Percentiles rank a stretch among this genome's conserved stretches.
Conservation (phyloP, 768 basidiomycete genomes). For the Phallus indusiatus region DNA sequence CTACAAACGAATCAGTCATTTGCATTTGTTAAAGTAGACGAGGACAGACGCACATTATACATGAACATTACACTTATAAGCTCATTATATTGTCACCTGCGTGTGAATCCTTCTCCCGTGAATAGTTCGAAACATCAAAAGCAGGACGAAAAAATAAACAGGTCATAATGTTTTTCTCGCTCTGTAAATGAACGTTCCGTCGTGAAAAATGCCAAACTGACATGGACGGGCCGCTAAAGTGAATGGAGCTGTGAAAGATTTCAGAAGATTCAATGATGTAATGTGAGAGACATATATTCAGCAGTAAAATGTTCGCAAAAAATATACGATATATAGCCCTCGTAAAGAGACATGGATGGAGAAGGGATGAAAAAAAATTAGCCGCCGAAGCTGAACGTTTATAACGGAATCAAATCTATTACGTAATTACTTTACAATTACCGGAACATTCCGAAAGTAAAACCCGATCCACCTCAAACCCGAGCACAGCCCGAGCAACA, state of each 20-base stretch:
- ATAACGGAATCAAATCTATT: too few relatives aligned
- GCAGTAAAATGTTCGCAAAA: too few relatives aligned
- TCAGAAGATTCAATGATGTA: neutral
- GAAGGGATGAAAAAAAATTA: too few relatives aligned
- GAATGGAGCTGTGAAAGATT: slow-evolving; percentile 44
- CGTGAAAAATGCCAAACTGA: slow-evolving; percentile 42
- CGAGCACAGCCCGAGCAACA: too few relatives aligned
- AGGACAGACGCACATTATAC: neutral
- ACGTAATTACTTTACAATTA: too few relatives aligned
- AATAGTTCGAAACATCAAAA: slow-evolving; percentile 19
- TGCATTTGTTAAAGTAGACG: neutral
- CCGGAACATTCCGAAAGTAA: too few relatives aligned
- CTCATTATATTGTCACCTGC: slow-evolving; percentile 31
- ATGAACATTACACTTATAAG: neutral
- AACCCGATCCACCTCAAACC: too few relatives aligned
- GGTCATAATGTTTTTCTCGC: slow-evolving; percentile 44
- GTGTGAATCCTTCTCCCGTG: slow-evolving; percentile 41
- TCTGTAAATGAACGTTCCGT: slow-evolving; percentile 78
- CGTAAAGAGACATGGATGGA: too few relatives aligned
- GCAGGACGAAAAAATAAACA: slow-evolving; percentile 33
- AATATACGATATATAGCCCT: too few relatives aligned
- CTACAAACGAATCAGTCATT: neutral
- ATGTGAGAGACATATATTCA: too few relatives aligned
- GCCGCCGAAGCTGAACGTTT: too few relatives aligned
- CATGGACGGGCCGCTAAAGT: slow-evolving; percentile 66